These are phyloP conservation scores for Gyrodon lividus DNA, from an alignment of 768 basidiomycete genomes.

Conservation along the genomic window DNA sequence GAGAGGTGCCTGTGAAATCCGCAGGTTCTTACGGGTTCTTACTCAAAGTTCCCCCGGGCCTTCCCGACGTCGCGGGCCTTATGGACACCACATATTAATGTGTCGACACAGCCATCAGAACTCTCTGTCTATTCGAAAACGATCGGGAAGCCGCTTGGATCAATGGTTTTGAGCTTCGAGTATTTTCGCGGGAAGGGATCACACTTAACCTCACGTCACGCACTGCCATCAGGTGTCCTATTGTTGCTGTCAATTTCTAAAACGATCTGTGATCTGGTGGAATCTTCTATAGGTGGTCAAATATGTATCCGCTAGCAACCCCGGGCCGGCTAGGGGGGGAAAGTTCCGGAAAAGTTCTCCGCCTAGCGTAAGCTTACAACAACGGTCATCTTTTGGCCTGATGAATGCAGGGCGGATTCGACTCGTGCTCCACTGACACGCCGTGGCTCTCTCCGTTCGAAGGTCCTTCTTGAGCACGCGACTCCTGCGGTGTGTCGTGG, in stretches of 20 bases:
- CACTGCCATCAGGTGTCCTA: too few species aligned
- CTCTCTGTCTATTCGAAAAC: neutral
- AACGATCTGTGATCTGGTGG: neutral
- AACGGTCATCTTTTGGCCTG: neutral
- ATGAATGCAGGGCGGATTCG: too few species aligned
- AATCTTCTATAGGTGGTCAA: neutral
- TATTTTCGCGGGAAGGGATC: neutral
- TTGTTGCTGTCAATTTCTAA: neutral
- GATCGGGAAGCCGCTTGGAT: neutral
- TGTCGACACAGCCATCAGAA: neutral
- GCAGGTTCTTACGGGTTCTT: neutral
- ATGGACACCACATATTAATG: neutral
- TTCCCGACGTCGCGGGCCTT: neutral
- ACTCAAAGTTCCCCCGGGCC: neutral
- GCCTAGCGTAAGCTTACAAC: neutral
- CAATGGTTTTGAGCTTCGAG: neutral
- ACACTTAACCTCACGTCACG: neutral
- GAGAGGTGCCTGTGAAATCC: neutral
- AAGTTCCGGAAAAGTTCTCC: neutral
- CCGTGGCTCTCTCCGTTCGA: too few species aligned
- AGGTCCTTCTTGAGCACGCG: too few species aligned
- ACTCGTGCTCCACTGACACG: too few species aligned
- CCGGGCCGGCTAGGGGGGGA: neutral
- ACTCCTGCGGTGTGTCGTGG: neutral
- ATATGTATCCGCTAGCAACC: neutral